A percentile compares a stretch with the other conserved stretches of the same genome.
Conservation (phyloP, 768 basidiomycete genomes). For the Naganishia onofrii region DNA sequence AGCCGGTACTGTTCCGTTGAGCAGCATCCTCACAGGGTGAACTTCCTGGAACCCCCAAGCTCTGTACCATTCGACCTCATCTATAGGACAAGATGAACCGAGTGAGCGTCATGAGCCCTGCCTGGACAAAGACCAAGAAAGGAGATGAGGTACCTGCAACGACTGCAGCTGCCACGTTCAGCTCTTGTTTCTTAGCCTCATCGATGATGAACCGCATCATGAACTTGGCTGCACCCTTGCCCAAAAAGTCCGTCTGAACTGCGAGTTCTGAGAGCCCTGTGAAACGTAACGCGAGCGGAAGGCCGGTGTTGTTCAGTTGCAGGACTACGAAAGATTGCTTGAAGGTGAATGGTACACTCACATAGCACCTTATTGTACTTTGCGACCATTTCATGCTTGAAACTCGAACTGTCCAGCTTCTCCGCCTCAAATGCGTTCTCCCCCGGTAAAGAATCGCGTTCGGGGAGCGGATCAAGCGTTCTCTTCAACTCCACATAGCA, state of each 20-base stretch:
- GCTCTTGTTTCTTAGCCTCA: not conserved
- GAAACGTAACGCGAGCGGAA: no score
- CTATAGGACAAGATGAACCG: no score
- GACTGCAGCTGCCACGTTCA: not conserved
- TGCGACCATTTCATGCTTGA: not conserved
- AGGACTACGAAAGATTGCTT: no score
- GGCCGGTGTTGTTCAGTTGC: no score
- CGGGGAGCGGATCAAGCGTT: not conserved
- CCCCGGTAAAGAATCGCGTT: not conserved
- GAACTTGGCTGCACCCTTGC: not conserved
- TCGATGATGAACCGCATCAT: not conserved
- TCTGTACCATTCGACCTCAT: not conserved
- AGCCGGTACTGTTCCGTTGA: not conserved
- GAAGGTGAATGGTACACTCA: not conserved
- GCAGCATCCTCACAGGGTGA: not conserved
- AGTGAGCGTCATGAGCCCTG: no score
- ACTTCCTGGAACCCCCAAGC: not conserved
- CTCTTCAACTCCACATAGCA: not conserved
- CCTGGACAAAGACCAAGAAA: no score
- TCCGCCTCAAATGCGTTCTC: not conserved
- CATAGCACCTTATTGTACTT: not conserved
- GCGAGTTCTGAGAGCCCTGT: not conserved
- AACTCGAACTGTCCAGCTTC: not conserved
- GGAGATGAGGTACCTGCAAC: not conserved
- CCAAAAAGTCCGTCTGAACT: not conserved